Base-by-base conservation (phyloP, 768 basidiomycete genomes). In the Suillus placidus region DNA sequence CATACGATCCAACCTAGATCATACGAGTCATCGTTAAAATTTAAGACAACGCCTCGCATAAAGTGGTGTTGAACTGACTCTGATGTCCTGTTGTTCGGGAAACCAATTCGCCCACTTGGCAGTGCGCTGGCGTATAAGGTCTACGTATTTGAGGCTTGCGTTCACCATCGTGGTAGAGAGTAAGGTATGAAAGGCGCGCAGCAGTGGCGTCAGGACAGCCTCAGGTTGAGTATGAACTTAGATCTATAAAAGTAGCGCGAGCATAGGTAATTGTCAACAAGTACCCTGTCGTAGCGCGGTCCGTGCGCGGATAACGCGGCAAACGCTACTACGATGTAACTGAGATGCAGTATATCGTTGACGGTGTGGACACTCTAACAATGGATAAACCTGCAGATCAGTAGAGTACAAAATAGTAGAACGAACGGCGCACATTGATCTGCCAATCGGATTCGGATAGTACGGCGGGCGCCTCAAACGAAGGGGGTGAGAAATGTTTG, bases 31-130 rank as follows among this genome's bases (percentile, higher is more conserved):
- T 13, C 60, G n/a, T 30, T 60, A 26, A 26, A 26, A 26, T 26
- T 26, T 26, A 64, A 35, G 54, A 55, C 32, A 13, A 55, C 1
- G 6, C 35, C 34, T 54, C 34, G 20, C 18, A 55, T 20, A 54
- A 6, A n/a, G 12, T 34, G 20, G 12, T 6, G 20, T 35, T 3
- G 20, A n/a, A 69, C 71, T 56, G 20, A 78, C 79, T 70, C 72
- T 66, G 43, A 80, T n/a, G 20, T 55, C 66, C 13, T 71, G 71
- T 52, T 70, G 71, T 51, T 76, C 75, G 0, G 79, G 80, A 18
- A 77, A 75, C 77, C 75, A 80, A 65, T 74, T 80, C 47, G 70
- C 78, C 79, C 78, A 80, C 66, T 79, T 80, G 4, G 78, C 74
- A 35, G 77, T 73, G 7, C 58, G 66, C 0, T 64, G 51, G 2